Conservation (phyloP, 129 eudicot species). For the Pulicaria dysenterica region DNA sequence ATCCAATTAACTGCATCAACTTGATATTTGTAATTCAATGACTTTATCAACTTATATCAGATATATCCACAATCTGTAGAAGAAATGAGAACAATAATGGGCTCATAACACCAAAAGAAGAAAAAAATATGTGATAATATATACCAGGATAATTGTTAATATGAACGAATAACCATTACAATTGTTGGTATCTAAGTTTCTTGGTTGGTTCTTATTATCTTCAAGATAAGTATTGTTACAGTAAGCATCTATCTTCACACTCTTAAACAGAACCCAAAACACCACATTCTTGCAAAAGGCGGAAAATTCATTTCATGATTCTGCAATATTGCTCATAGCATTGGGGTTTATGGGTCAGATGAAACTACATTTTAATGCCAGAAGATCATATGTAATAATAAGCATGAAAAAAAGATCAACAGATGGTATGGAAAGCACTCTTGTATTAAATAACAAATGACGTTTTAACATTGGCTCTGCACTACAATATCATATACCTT, state of each 20-base stretch:
- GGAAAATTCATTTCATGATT: background rate
- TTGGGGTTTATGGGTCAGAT: background rate
- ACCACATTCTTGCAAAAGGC: background rate
- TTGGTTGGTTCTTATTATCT: background rate
- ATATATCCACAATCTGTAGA: too few relatives aligned
- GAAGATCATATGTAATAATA: background rate
- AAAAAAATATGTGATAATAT: too few relatives aligned
- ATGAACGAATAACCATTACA: too few relatives aligned
- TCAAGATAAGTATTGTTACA: background rate
- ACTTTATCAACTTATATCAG: too few relatives aligned
- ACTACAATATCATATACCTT: background rate
- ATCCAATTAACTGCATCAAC: too few relatives aligned
- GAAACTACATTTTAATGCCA: background rate
- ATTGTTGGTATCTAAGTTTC: background rate
- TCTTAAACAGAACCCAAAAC: conserved; percentile 14
- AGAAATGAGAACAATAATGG: too few relatives aligned
- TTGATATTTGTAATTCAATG: too few relatives aligned
- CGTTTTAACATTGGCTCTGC: background rate
- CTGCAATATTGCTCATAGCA: background rate
- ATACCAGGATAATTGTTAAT: too few relatives aligned
- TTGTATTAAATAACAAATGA: too few relatives aligned
- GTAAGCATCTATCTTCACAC: background rate
- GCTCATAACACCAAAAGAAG: too few relatives aligned
- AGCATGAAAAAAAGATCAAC: background rate
- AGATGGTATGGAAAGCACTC: background rate